Base-by-base conservation (phyloP, 2,329 filamentous ascomycete species). In the Aureobasidium sp. region DNA sequence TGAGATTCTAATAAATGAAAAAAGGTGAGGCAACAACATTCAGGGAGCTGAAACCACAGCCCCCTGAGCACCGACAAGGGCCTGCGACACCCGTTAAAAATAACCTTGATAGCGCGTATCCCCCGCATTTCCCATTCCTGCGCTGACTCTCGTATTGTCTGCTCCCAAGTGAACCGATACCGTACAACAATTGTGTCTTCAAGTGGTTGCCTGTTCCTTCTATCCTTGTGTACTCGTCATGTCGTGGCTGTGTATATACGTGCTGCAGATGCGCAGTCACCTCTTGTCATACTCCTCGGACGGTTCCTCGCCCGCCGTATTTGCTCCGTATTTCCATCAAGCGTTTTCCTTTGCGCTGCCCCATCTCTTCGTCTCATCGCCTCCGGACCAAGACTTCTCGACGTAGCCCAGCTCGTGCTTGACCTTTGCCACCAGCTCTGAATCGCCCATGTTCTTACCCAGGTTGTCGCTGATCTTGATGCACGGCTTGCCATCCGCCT, bases 391-490 rank as follows among this genome's bases (percentile, higher is more conserved):
- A 29, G 84, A 79, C 67, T 88, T 87, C 75, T 97, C 93, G 4
- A 87, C 80, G 70, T 99, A 97, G 0, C 91, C 91, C 43, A 96
- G 80, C 64, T 88, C 81, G 68, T 83, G 80, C 81, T 99, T 99
- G 64, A 97, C 91, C 65, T 86, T 84, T 60, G 85, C 79, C 0
- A 99, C 89, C 1, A 87, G 89, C 21, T 80, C 80, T 67, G 85
- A 84, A 69, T 96, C 88, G 8, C 94, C 94, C 0, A 91, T 97
- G 69, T 99, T 99, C 80, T 99, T 99, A 47, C 91, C 84, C 65
- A 87, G 81, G 69, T 97, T 96, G 73, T 80, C 81, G 67, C 85
- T 96, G 66, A 99, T 89, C 79, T 99, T 99, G 70, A 99, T 85
- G 2, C 94, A 92, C 0, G 87, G 84, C 49, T 86, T 83, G 6